A percentile compares a stretch with the other conserved stretches of the same genome.
Conservation (phyloP, 202 grass and related monocot genomes). For the Bolboschoenoplectus hybrid region DNA sequence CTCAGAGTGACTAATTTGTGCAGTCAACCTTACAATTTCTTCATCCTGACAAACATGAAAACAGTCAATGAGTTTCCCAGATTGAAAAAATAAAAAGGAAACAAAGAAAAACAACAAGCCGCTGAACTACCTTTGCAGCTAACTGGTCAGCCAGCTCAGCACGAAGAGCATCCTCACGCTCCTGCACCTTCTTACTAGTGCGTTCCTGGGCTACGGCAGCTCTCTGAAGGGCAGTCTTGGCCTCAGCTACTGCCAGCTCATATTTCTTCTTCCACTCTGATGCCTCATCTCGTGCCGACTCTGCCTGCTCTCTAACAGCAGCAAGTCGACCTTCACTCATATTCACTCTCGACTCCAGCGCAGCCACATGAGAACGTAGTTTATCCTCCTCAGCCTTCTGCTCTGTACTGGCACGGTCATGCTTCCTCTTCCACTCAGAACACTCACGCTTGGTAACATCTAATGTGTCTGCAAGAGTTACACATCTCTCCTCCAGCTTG, state of each 20-base stretch:
- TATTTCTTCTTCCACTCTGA: constrained; percentile 98
- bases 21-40: constrained; percentile 66
- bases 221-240: constrained; percentile 84
- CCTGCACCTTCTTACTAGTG: constrained; percentile 92
- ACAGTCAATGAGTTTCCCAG: constrained; percentile 4
- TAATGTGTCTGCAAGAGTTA: constrained; percentile 60
- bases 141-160: constrained; percentile 76
- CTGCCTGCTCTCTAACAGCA: constrained; percentile 88
- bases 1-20: constrained; percentile 76
- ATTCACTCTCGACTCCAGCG: constrained; percentile 75
- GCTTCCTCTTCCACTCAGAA: constrained; percentile 83
- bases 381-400: constrained; percentile 81
- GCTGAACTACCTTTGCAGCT: constrained; percentile 63
- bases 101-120: background rate
- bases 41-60: constrained; percentile 69
- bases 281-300: constrained; percentile 92
- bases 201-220: constrained; percentile 91
- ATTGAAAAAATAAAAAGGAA: constrained; percentile 11
- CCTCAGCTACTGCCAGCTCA: constrained; percentile 66
- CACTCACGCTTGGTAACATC: constrained; percentile 74
- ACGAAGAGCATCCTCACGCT: constrained; percentile 87
- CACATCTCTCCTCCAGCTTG: constrained; percentile 81
- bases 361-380: constrained; percentile 70
- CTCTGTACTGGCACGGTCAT: constrained; percentile 54
- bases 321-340: constrained; percentile 84